Evolutionary conservation across 2,329 filamentous ascomycete genomes (phyloP), one percentile per base, ranked within the genome.

Genomic region (Phialophora macrospora): DNA sequence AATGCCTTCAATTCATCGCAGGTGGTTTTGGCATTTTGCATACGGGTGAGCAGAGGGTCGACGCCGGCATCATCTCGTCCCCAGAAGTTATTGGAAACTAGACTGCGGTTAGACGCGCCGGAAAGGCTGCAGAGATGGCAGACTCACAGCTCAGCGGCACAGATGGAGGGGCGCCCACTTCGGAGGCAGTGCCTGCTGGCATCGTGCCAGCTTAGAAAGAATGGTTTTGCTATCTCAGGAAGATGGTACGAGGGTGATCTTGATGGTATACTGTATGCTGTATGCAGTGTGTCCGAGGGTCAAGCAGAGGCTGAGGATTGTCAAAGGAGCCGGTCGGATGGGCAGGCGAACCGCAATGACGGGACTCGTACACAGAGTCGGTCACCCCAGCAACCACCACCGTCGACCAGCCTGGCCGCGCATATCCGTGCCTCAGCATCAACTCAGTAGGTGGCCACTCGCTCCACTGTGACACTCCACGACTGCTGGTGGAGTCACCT

Each of bases 41-140:
- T 96, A 75, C 95, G 94, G 77, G 94, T 92, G 32, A 99, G 85
- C 75, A 99, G 87, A 65, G 95, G 96, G 54, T 85, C 85, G 75
- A 99, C 93, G 76, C 95, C 96, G 59, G 94, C 95, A 83, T 99
- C 95, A 78, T 98, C 94, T 83, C 96, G 98, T 70, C 95, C 95
- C 95, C 95, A 99, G 80, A 99, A 99, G 78, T 99, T 99, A 82
- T 99, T 99, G 74, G 95, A 94, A 82, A 99, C 69, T 71, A 55
- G 17, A 28, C 20, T 14, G 14, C 38, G 22, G 20, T 46, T 60
- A 54, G 63, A 28, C 4, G 26, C 2, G 17, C 11, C 41, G 24
- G 52, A 8, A 14, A 12, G 17, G 28, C 8, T 7, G 17, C 9
- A 28, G 2, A 4, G 44, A n/a, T 41, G 26, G 28, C 2, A n/a